Evolutionary conservation across 108 stramenopile species (phyloP).

Genomic region (Nitzschia sp.): DNA sequence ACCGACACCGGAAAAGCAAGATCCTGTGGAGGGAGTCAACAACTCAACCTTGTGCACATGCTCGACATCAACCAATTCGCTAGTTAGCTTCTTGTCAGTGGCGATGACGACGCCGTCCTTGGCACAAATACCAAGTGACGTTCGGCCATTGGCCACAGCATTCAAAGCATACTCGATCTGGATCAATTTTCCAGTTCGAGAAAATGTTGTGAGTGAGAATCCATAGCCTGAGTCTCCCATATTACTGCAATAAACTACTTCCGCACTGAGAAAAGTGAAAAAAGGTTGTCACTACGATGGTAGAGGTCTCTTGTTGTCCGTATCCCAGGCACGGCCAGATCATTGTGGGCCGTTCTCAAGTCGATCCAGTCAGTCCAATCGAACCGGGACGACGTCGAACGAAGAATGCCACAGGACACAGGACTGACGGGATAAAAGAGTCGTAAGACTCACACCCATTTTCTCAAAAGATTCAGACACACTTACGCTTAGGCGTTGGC

Average conservation of each 20-base stretch:
- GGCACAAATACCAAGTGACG: conserved; percentile 95
- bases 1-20: conserved; percentile 97
- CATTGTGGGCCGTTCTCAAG: background rate
- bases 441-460: no score
- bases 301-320: conserved; percentile 4
- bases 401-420: conserved; percentile 8
- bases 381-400: conserved; percentile 21
- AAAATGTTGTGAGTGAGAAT: conserved; percentile 98
- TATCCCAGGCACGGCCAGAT: background rate
- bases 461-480: no score
- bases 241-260: background rate
- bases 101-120: conserved; percentile 98
- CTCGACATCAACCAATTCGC: conserved; percentile 83
- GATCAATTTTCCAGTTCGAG: conserved; percentile 95
- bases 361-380: conserved; percentile 10
- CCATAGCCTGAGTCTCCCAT: conserved; percentile 96
- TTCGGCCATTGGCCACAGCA: conserved; percentile 96
- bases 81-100: conserved; percentile 95
- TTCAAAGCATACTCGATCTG: conserved; percentile 99
- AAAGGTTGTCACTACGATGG: background rate
- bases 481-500: no score
- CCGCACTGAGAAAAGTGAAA: no score
- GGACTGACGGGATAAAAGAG: no score
- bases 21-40: conserved; percentile 86
- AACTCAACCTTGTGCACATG: conserved; percentile 89